Base-by-base conservation (phyloP, 2,329 filamentous ascomycete species). In the Colletotrichum sidae region DNA sequence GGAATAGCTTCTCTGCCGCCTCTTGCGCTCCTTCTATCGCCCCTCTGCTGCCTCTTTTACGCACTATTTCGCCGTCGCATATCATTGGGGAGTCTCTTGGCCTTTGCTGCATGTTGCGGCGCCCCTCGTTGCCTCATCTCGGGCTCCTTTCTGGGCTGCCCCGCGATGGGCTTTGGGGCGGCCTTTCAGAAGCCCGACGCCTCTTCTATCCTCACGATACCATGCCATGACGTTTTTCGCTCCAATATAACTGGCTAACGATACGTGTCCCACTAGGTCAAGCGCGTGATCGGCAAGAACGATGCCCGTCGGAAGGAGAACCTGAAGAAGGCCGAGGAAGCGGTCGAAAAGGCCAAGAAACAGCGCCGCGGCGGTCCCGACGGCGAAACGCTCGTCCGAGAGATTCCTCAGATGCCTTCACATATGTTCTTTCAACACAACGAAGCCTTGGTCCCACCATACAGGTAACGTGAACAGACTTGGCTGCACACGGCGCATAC, bases 401-500 rank as follows among this genome's bases (percentile, higher is more conserved):
- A 67, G 55, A 46, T 67, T 17, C 91, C 92, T 6, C 92, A 96
- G 81, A 91, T 92, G 74, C 91, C 93, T 11, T 93, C 92, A 17
- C 87, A 88, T 68, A 88, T 97, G 79, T 97, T 96, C 87, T 96
- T 96, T 80, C 87, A 92, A 74, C 91, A 93, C 83, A 97, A 97
- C 81, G 91, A 90, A 57, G 91, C 92, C 57, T 88, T 97, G 49
- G 89, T 92, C 10, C 93, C 94, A 4, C 93, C 94, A 1, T 96
- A 97, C 82, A 79, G 80, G 13, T 13, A n/a, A 44, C 13, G 12
- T 44, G 42, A 44, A 15, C 4, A 15, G 2, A 44, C 12, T 13
- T 15, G 42, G 15, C 42, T 44, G 13, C 13, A 44, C 4, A 15
- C 15, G 15, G 8, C 42, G 15, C 13, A 44, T 44, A 44, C 42